Conservation (phyloP, 2,329 filamentous ascomycete species). For the Davidsoniella virescens region DNA sequence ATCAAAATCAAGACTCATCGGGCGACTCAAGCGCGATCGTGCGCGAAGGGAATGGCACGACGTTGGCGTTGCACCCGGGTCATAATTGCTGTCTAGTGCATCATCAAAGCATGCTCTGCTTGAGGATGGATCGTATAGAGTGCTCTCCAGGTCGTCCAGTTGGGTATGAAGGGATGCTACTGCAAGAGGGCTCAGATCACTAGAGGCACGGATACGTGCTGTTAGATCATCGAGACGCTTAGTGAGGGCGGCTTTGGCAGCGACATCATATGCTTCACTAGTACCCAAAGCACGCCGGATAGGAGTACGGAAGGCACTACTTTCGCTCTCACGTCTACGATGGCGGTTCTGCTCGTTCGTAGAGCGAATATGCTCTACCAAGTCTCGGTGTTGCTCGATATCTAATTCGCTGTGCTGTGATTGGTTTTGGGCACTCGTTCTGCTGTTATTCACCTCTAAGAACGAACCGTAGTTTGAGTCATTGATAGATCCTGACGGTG, state of each 20-base stretch:
- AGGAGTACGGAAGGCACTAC: conserved; percentile 3
- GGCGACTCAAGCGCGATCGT: conserved; percentile 8
- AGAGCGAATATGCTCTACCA: conserved; percentile 2
- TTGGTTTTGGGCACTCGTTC: no score
- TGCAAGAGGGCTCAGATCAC: conserved; percentile 9
- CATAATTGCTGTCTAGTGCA: conserved; percentile 4
- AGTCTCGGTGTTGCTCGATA: background rate
- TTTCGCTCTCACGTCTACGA: conserved; percentile 6
- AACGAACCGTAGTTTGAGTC: no score
- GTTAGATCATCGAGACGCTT: conserved; percentile 11
- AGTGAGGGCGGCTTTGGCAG: conserved; percentile 10
- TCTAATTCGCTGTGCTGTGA: no score
- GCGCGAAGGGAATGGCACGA: background rate
- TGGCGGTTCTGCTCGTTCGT: conserved; percentile 5
- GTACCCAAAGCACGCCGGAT: conserved; percentile 11
- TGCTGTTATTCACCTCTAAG: no score
- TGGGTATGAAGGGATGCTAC: conserved; percentile 10
- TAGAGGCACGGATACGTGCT: conserved; percentile 5
- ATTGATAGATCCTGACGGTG: no score
- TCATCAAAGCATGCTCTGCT: conserved; percentile 8
- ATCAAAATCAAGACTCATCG: conserved; percentile 11
- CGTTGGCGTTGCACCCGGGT: background rate
- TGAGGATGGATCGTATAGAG: conserved; percentile 7
- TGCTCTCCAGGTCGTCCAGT: conserved; percentile 9
- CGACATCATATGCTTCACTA: conserved; percentile 12